These are phyloP conservation scores for Schizophyllum commune DNA, from an alignment of 1,284 basidiomycete genomes.

Conservation along the genomic window DNA sequence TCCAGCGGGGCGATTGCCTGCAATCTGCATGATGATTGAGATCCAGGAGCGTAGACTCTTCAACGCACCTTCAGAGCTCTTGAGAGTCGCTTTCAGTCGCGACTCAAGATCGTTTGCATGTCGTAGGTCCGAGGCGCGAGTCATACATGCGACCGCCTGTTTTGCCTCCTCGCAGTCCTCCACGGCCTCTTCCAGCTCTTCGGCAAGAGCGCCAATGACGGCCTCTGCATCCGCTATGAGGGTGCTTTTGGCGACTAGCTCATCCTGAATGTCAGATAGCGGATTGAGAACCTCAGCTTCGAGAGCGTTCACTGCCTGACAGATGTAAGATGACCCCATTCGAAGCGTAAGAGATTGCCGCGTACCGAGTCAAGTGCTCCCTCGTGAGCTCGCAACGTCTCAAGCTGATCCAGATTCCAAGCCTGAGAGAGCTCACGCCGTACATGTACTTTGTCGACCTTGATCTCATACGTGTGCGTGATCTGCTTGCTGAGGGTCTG, in stretches of 20 bases:
- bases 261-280: conserved; percentile 16
- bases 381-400: not conserved
- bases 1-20: conserved; percentile 11
- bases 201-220: conserved; percentile 21
- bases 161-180: conserved; percentile 3
- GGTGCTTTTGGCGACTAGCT: conserved; percentile 14
- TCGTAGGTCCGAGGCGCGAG: not conserved
- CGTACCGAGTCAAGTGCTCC: not conserved
- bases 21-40: not conserved
- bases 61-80: conserved; percentile 4
- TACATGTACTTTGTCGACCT: not conserved
- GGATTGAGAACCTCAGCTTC: conserved; percentile 12
- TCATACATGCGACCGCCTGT: not conserved
- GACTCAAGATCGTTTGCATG: conserved; percentile 7
- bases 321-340: not conserved
- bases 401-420: not conserved
- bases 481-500: not conserved
- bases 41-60: not conserved
- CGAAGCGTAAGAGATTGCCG: not conserved
- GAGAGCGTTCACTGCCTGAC: not conserved
- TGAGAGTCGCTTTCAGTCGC: conserved; percentile 10
- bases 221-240: conserved; percentile 21
- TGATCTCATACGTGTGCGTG: not conserved
- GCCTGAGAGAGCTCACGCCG: not conserved
- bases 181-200: conserved; percentile 23